Evolutionary conservation across 2,329 filamentous ascomycete genomes (phyloP).

Genomic region (Verticillium nubilum): DNA sequence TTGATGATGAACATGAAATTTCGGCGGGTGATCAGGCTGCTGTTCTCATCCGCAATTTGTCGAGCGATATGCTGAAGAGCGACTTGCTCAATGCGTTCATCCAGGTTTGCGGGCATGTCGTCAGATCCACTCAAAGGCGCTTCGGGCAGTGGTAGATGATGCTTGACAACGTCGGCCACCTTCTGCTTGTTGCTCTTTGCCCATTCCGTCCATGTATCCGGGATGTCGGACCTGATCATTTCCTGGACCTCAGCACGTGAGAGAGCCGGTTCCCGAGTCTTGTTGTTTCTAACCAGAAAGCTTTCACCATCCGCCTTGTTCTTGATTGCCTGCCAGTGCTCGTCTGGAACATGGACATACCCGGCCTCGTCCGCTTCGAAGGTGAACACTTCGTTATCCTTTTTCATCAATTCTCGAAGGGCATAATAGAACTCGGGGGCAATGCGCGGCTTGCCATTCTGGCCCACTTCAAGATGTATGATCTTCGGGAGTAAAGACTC

Average conservation of each 20-base stretch:
- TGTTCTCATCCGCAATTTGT: conserved; percentile 21
- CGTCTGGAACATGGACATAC: conserved; percentile 35
- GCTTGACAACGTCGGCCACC: conserved; percentile 16
- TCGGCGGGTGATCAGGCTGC: conserved; percentile 36
- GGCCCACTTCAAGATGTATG: conserved; percentile 48
- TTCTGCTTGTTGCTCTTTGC: conserved; percentile 41
- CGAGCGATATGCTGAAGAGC: not conserved
- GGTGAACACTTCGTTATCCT: conserved; percentile 41
- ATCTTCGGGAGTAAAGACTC: conserved; percentile 47
- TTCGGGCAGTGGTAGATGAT: conserved; percentile 5
- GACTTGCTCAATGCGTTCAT: conserved; percentile 16
- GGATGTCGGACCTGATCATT: conserved; percentile 24
- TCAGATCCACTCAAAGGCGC: not conserved
- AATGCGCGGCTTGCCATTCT: conserved; percentile 48
- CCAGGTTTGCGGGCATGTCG: not conserved
- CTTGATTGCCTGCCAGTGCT: conserved; percentile 40
- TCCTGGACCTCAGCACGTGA: conserved; percentile 17
- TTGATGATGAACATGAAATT: conserved; percentile 42
- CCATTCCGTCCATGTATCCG: conserved; percentile 46
- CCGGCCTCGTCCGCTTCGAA: conserved; percentile 33
- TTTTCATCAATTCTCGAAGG: conserved; percentile 47
- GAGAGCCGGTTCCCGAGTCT: conserved; percentile 20
- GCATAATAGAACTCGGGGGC: conserved; percentile 61
- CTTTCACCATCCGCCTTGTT: conserved; percentile 28
- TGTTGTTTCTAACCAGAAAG: conserved; percentile 20